phyloP scores from a whole-genome alignment of 2,329 filamentous ascomycete genomes.

The Ophiostoma angusticollis region DNA sequence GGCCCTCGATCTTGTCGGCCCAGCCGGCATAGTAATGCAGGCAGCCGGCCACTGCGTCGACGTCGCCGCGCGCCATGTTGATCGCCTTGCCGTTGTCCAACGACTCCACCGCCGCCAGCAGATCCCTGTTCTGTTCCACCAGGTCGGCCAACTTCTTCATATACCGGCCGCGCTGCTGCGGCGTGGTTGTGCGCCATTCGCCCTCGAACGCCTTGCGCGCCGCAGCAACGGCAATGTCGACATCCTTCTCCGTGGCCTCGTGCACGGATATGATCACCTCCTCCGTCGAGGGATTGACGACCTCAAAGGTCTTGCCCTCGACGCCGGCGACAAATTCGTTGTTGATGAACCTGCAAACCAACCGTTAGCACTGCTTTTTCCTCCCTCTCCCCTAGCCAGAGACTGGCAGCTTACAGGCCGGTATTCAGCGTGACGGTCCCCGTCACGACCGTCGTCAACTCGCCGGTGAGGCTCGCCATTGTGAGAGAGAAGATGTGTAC shows the following conservation, averaged over 20 bases:
- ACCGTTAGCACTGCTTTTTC: no score
- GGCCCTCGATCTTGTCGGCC: constrained; percentile 85
- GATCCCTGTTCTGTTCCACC: constrained; percentile 62
- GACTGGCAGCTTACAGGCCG: constrained; percentile 51
- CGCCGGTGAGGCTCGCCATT: constrained; percentile 27
- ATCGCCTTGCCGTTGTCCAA: constrained; percentile 82
- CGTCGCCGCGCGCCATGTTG: constrained; percentile 61
- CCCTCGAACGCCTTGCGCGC: constrained; percentile 78
- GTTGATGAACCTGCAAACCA: constrained; percentile 73
- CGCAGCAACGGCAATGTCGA: constrained; percentile 66
- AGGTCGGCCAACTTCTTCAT: constrained; percentile 70
- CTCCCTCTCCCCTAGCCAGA: no score
- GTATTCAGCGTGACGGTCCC: constrained; percentile 47
- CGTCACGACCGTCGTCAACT: constrained; percentile 56
- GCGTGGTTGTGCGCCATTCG: constrained; percentile 53
- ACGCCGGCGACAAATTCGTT: constrained; percentile 76
- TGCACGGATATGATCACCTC: constrained; percentile 70
- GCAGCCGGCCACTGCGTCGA: constrained; percentile 52
- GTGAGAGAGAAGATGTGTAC: constrained; percentile 7
- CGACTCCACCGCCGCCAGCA: constrained; percentile 70
- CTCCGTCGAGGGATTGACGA: constrained; percentile 79
- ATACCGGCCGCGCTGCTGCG: constrained; percentile 55
- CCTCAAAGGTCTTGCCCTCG: constrained; percentile 83
- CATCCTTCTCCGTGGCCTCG: constrained; percentile 81
- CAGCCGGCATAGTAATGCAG: constrained; percentile 82